Base-by-base conservation (phyloP, 2,329 filamentous ascomycete genomes). In the Fusarium guadeloupense region DNA sequence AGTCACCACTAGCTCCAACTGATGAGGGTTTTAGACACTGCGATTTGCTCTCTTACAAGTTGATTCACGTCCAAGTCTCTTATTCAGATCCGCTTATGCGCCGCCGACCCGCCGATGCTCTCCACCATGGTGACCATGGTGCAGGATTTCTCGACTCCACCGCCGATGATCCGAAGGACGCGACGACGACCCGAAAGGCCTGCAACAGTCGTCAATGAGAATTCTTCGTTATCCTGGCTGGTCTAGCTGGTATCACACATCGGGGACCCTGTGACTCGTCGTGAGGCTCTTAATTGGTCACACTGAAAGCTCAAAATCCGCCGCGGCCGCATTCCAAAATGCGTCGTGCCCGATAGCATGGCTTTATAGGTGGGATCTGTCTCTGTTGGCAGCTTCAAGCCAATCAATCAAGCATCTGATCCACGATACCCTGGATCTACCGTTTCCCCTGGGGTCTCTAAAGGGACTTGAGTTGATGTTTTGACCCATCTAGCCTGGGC, bases 131-230 rank as follows among this genome's bases (percentile, higher is more conserved):
- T 41, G 57, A 68, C 62, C 43, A 33, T 21, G 12, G 28, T 41
- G 57, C 65, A 55, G 50, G 30, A 34, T 41, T 64, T 52, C 38
- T 48, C 26, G 44, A 38, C 43, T 51, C 68, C 68, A 70, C 66
- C 55, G 52, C 68, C 68, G 68, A 70, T 55, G 66, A 59, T 50
- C 68, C 68, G 68, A 70, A 69, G 53, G 43, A 46, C 42, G 40
- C 60, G 59, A 70, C 68, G 68, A 70, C 68, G 68, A 69, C 62
- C 68, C 68, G 68, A 69, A 67, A 43, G 26, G 21, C 28, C 41
- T 51, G 54, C 44, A 40, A 41, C 55, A 66, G 67, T 69, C 62
- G 67, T 54, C 38, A 45, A 34, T n/a, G 20, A 41, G 20, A 45
- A 17, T 52, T n/a, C n/a, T n/a, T n/a, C 45, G 48, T 62, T 21